Evolutionary conservation across 2,329 filamentous ascomycete species (phyloP).

Genomic region (Diplocarpon mali): DNA sequence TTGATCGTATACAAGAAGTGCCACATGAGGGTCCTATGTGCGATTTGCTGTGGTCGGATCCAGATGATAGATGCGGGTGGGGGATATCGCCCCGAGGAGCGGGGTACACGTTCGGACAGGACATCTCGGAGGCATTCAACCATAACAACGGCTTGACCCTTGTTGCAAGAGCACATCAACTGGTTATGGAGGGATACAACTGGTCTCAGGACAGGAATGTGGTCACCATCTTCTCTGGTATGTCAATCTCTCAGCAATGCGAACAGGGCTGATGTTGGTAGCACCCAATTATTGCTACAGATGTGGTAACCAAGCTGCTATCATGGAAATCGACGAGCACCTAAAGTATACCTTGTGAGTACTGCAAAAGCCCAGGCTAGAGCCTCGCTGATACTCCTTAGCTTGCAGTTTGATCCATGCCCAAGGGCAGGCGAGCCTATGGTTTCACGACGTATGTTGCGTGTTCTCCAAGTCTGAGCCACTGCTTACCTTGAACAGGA

Average conservation of each 20-base stretch:
- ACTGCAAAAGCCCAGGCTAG: neutral
- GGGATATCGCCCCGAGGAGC: conserved; percentile 90
- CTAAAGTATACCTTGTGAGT: conserved; percentile 98
- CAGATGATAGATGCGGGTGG: conserved; percentile 93
- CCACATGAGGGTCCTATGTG: conserved; percentile 98
- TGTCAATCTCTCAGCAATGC: conserved; percentile 14
- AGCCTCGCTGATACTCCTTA: conserved; percentile 33
- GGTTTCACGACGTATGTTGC: conserved; percentile 74
- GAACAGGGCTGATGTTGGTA: conserved; percentile 29
- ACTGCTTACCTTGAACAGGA: conserved; percentile 31
- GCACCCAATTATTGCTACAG: conserved; percentile 96
- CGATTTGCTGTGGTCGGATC: conserved; percentile 95
- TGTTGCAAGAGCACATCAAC: conserved; percentile 90
- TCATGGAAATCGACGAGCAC: conserved; percentile 99
- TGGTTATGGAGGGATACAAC: conserved; percentile 99
- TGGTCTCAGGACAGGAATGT: conserved; percentile 98
- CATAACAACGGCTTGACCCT: conserved; percentile 96
- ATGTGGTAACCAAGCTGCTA: conserved; percentile 98
- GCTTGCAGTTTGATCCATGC: conserved; percentile 98
- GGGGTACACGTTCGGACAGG: conserved; percentile 90
- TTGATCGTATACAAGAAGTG: conserved; percentile 96
- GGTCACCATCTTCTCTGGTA: conserved; percentile 96
- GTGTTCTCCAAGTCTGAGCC: neutral
- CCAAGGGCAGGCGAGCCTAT: conserved; percentile 95
- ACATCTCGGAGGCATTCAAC: conserved; percentile 98